These are phyloP conservation scores for Stephania yunnanensis DNA, from an alignment of 164 flowering plant species.

Conservation along the genomic window DNA sequence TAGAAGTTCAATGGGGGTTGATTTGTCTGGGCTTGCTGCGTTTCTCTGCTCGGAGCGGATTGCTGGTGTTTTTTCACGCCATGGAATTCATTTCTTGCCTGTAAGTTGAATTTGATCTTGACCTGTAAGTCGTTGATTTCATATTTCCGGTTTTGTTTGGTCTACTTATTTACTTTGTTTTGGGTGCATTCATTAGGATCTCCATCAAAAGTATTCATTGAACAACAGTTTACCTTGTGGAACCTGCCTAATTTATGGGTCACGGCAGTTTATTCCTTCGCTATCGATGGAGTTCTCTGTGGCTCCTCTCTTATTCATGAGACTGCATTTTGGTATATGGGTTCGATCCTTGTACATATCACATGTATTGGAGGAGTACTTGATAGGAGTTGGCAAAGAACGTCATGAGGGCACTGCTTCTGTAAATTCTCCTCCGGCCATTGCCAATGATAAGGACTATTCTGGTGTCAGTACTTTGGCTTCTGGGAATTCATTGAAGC, in stretches of 20 bases:
- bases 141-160: not conserved
- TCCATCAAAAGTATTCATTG: slow-evolving; percentile 10
- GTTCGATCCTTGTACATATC: slow-evolving; percentile 23
- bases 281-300: slow-evolving; percentile 56
- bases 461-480: not conserved
- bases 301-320: slow-evolving; percentile 50
- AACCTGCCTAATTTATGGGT: slow-evolving; percentile 48
- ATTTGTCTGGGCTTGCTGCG: slow-evolving; percentile 31
- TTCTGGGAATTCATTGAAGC: slow-evolving; percentile 14
- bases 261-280: slow-evolving; percentile 34
- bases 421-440: slow-evolving; percentile 8
- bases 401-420: slow-evolving; percentile 7
- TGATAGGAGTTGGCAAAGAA: not conserved
- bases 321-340: slow-evolving; percentile 35
- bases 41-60: slow-evolving; percentile 45
- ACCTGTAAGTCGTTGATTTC: not conserved
- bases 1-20: slow-evolving; percentile 21
- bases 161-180: not conserved
- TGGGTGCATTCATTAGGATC: slow-evolving; percentile 28
- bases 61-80: slow-evolving; percentile 23
- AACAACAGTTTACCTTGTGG: slow-evolving; percentile 20
- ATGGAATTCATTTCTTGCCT: slow-evolving; percentile 48
- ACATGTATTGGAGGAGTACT: slow-evolving; percentile 13
- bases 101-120: slow-evolving; percentile 22
- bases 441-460: slow-evolving; percentile 11